Percentiles rank a stretch among this genome's conserved stretches.
Evolutionary conservation across 352 stramenopile genomes (phyloP).

Genomic region (Globisporangium acanthophoron): DNA sequence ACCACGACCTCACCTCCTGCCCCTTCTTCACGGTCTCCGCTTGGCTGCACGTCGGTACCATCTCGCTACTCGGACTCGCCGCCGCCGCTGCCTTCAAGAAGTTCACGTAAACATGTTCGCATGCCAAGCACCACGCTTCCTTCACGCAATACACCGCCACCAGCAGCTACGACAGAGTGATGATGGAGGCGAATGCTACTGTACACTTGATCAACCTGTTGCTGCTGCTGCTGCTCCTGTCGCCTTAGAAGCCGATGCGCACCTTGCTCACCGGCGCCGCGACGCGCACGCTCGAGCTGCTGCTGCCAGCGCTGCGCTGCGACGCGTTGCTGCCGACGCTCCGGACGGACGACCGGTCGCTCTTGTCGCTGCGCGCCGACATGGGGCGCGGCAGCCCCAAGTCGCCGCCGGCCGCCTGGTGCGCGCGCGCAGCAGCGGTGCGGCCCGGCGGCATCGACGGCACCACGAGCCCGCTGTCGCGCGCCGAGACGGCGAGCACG

Average conservation of each 20-base stretch:
- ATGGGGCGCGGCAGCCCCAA: constrained; percentile 40
- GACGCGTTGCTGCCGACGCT: constrained; percentile 50
- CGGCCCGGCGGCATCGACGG: constrained; percentile 64
- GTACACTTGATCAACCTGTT: too few relatives aligned
- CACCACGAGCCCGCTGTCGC: constrained; percentile 74
- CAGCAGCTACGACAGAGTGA: background rate
- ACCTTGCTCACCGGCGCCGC: constrained; percentile 62
- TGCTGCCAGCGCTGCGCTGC: constrained; percentile 40
- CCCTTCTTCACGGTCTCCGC: constrained; percentile 76
- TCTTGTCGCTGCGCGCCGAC: constrained; percentile 68
- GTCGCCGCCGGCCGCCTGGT: constrained; percentile 19
- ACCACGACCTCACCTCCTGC: constrained; percentile 69
- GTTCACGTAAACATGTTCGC: constrained; percentile 25
- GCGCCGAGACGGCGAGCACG: constrained; percentile 57
- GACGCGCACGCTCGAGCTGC: constrained; percentile 39
- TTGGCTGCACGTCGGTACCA: constrained; percentile 68
- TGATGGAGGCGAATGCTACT: too few relatives aligned
- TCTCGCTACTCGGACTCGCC: constrained; percentile 50
- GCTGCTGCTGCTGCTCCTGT: too few relatives aligned
- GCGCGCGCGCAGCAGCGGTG: constrained; percentile 40
- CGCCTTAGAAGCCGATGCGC: constrained; percentile 42
- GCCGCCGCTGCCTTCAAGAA: constrained; percentile 49
- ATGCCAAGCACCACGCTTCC: too few relatives aligned
- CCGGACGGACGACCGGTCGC: constrained; percentile 39
- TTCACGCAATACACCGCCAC: too few relatives aligned